Base-by-base conservation (phyloP, 371 early-diverging fungal genomes). In the Cokeromyces recurvatus region DNA sequence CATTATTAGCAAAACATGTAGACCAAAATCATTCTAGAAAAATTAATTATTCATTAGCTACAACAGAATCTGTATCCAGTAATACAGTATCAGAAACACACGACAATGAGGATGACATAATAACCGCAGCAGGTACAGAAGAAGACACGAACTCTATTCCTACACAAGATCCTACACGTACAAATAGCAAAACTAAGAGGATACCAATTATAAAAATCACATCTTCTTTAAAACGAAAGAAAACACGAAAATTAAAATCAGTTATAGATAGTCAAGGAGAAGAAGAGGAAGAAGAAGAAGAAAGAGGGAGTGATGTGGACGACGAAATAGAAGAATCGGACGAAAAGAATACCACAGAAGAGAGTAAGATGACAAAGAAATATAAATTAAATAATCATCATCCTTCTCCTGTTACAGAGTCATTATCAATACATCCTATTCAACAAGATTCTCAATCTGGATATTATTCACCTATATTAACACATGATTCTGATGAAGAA, bases 11-110 rank as follows among this genome's bases (percentile, higher is more conserved):
- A 7, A 82, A 81, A 39, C 83, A 82, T 37, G 75, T 85, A 15
- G 87, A 89, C 55, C 81, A 82, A 53, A 65, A 79, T 20, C 82
- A 89, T 52, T 79, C 87, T 20, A 74, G 89, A 49, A 87, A 87
- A 59, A 87, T 86, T 46, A 84, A 86, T 55, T 89, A 89, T 57
- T 86, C 82, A 29, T 62, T 89, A 19, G 82, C 78, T 5, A 77
- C 81, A 45, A 24, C 43, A 17, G 32, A 27, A 12, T 19, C 41
- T 12, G 21, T 19, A 5, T 2, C 29, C 14, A 39, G 20, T 21
- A 37, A n/a, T 1, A 8, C 46, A 14, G 38, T 36, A 40, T 16
- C 42, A 15, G 46, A 41, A 41, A 23, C 37, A 42, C 36, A 39
- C 48, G 43, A 50, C 41, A 39, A 44, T 29, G 43, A 43, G 2